These are phyloP conservation scores for Parietaria judaica DNA, from an alignment of 306 rosid species.

Conservation along the genomic window DNA sequence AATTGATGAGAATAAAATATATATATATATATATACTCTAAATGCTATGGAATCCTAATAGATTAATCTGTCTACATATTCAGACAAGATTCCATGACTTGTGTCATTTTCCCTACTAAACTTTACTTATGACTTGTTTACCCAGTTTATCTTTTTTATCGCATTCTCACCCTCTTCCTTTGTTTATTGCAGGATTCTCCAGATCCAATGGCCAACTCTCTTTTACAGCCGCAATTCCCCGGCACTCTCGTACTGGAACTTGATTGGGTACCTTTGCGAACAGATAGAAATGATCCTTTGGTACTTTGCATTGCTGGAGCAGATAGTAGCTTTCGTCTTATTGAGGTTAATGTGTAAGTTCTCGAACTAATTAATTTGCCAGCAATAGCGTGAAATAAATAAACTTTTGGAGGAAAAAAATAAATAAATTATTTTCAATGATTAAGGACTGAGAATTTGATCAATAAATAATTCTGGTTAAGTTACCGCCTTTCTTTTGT, in stretches of 20 bases:
- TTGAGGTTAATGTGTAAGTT: conserved; percentile 66
- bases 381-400: conserved; percentile 3
- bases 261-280: conserved; percentile 96
- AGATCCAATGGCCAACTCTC: conserved; percentile 89
- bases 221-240: conserved; percentile 86
- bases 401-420: not conserved
- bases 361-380: not conserved
- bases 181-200: conserved; percentile 61
- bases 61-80: no score
- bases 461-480: not conserved
- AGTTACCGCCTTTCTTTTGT: conserved; percentile 9
- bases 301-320: conserved; percentile 97
- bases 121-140: not conserved
- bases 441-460: not conserved
- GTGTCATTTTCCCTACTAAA: no score
- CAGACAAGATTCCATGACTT: no score
- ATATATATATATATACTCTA: no score
- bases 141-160: not conserved
- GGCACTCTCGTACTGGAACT: conserved; percentile 92
- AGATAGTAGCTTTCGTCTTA: conserved; percentile 91
- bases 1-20: no score
- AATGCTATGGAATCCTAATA: no score
- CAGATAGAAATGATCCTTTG: conserved; percentile 70
- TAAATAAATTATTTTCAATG: no score
- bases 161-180: not conserved